These are phyloP conservation scores for Populus ilicifolia DNA, from an alignment of 345 rosid genomes.

Conservation along the genomic window DNA sequence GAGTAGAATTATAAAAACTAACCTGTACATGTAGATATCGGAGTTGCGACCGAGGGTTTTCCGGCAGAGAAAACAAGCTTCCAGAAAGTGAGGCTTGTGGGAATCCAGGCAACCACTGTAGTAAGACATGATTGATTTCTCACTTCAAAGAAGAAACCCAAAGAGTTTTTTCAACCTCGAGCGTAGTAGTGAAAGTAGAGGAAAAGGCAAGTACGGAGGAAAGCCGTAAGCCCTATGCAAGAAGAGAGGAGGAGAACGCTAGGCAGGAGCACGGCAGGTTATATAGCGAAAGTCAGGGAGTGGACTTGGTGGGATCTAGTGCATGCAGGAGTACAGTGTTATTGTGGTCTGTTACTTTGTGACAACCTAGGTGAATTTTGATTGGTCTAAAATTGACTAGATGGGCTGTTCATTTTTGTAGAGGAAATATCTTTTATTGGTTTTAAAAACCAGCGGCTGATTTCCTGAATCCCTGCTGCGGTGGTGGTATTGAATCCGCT, in stretches of 20 bases:
- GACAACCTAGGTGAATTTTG: neutral
- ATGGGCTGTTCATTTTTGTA: neutral
- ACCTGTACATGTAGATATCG: constrained; percentile 96
- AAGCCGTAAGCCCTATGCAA: neutral
- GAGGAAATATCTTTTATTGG: neutral
- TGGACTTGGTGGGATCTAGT: constrained; percentile 17
- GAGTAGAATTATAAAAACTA: neutral
- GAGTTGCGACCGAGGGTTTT: constrained; percentile 57
- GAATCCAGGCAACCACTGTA: constrained; percentile 27
- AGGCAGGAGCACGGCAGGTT: neutral
- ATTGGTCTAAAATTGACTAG: neutral
- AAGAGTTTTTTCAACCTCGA: neutral
- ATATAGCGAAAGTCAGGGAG: neutral
- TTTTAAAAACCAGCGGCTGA: constrained; percentile 13
- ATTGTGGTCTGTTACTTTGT: neutral
- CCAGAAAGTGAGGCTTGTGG: constrained; percentile 59
- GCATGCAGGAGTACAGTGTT: constrained; percentile 1
- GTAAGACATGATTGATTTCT: constrained; percentile 16
- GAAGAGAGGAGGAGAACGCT: neutral
- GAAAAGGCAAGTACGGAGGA: neutral
- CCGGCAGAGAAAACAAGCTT: constrained; percentile 65
- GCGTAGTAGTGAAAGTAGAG: neutral
- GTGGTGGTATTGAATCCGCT: constrained; percentile 1
- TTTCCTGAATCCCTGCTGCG: constrained; percentile 4
- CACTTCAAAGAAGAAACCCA: neutral